Evolutionary conservation across 805 yeast genomes (phyloP).

Genomic region (Wickerhamiella bombiphila): DNA sequence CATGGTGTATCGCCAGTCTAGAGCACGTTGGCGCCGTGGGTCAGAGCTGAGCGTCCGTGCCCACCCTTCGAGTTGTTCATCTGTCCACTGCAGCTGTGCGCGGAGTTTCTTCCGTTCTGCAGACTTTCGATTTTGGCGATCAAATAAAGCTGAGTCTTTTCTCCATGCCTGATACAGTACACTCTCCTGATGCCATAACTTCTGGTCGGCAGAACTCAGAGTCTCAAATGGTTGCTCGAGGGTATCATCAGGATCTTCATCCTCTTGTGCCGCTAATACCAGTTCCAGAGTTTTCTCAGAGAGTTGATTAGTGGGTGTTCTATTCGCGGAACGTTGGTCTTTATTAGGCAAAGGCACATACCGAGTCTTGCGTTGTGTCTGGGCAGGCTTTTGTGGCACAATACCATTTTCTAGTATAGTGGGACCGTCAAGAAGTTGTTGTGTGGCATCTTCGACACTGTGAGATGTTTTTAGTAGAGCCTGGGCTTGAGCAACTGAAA

Average conservation of each 20-base stretch:
- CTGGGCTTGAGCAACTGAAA: conserved; percentile 34
- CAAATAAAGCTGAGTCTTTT: conserved; percentile 35
- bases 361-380: conserved; percentile 13
- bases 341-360: conserved; percentile 21
- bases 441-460: conserved; percentile 44
- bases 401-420: conserved; percentile 23
- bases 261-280: conserved; percentile 37
- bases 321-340: conserved; percentile 12
- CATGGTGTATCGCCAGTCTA: conserved; percentile 1
- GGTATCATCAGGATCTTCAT: conserved; percentile 68
- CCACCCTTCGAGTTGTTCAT: conserved; percentile 94
- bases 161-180: conserved; percentile 9
- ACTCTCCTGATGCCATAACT: conserved; percentile 30
- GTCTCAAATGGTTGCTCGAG: conserved; percentile 22
- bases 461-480: conserved; percentile 31
- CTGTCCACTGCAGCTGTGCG: conserved; percentile 51
- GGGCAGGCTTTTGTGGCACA: conserved; percentile 15
- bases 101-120: conserved; percentile 38
- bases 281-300: conserved; percentile 25
- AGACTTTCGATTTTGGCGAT: conserved; percentile 36
- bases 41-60: conserved; percentile 29
- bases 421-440: conserved; percentile 50
- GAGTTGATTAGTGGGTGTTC: conserved; percentile 3
- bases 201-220: conserved; percentile 27
- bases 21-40: neutral